Percentiles rank a stretch among this genome's conserved stretches.
Conservation (phyloP, 805 yeast species). For the Ogataea degrootiae region DNA sequence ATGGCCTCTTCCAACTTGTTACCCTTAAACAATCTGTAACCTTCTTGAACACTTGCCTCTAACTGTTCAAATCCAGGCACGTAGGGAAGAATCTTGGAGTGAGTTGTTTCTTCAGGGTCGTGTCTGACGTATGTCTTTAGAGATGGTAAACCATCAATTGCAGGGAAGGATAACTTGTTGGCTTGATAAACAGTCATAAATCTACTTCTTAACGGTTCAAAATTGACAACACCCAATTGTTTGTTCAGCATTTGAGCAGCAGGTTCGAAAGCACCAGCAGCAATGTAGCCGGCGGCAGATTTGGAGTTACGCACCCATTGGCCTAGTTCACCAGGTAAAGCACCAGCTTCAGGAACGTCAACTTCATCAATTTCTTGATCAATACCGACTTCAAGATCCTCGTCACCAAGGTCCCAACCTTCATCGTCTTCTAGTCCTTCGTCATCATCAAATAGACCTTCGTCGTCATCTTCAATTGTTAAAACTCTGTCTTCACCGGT, state of each 20-base stretch:
- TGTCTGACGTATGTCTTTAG: slow-evolving; percentile 64
- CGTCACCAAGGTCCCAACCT: slow-evolving; percentile 83
- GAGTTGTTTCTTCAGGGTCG: slow-evolving; percentile 52
- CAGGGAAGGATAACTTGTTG: slow-evolving; percentile 69
- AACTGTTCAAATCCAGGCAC: slow-evolving; percentile 71
- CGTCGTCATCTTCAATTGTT: slow-evolving; percentile 27
- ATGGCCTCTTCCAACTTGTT: slow-evolving; percentile 83
- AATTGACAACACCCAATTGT: slow-evolving; percentile 81
- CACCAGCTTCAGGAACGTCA: slow-evolving; percentile 26
- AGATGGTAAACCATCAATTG: slow-evolving; percentile 70
- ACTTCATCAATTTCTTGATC: slow-evolving; percentile 34
- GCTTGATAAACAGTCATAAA: slow-evolving; percentile 83
- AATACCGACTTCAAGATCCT: slow-evolving; percentile 62
- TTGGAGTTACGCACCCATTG: slow-evolving; percentile 86
- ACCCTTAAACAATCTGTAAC: slow-evolving; percentile 76
- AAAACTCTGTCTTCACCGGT: not conserved
- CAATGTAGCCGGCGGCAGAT: slow-evolving; percentile 87
- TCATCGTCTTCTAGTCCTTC: slow-evolving; percentile 56
- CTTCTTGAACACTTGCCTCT: slow-evolving; percentile 58
- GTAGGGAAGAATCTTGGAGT: slow-evolving; percentile 51
- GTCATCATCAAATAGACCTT: slow-evolving; percentile 34
- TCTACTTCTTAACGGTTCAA: slow-evolving; percentile 80
- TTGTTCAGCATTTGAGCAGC: slow-evolving; percentile 90
- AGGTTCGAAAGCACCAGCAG: slow-evolving; percentile 94
- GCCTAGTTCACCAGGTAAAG: slow-evolving; percentile 55